Percentiles rank a stretch among this genome's conserved stretches.
Evolutionary conservation across 1,284 basidiomycete genomes (phyloP).

Genomic region (Ustilago lituana): DNA sequence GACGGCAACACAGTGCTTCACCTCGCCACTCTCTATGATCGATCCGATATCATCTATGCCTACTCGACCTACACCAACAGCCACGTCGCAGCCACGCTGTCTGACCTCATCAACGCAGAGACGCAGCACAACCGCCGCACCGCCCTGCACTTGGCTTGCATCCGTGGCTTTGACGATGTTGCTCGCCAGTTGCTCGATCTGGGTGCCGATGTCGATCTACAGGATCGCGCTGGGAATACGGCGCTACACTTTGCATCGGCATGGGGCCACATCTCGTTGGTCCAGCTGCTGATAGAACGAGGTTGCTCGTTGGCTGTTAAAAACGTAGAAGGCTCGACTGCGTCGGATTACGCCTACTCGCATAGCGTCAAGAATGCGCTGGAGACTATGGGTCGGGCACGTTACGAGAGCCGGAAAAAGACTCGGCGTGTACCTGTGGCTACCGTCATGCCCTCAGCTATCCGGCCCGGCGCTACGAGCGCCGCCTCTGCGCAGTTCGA

Average conservation of each 20-base stretch:
- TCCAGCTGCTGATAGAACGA: conserved; percentile 85
- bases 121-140: conserved; percentile 74
- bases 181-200: conserved; percentile 88
- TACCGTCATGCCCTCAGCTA: conserved; percentile 13
- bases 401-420: conserved; percentile 42
- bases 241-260: conserved; percentile 78
- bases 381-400: conserved; percentile 46
- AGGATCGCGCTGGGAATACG: conserved; percentile 90
- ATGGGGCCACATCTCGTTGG: conserved; percentile 71
- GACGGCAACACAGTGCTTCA: conserved; percentile 49
- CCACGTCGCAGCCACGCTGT: conserved; percentile 25
- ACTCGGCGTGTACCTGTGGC: conserved; percentile 18
- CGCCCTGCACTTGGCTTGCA: conserved; percentile 84
- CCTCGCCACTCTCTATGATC: conserved; percentile 49
- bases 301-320: conserved; percentile 82
- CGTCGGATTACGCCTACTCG: conserved; percentile 86
- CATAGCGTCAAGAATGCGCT: conserved; percentile 48
- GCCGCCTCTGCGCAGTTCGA: conserved; percentile 7
- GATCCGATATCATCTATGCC: conserved; percentile 48
- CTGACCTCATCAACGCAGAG: conserved; percentile 34
- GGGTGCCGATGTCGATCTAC: conserved; percentile 84
- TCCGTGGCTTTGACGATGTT: conserved; percentile 87
- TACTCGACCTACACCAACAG: conserved; percentile 35
- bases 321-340: conserved; percentile 89
- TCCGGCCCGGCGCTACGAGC: conserved; percentile 1